Evolutionary conservation across 768 basidiomycete species (phyloP).

Genomic region (Sporobolomyces phaffii): DNA sequence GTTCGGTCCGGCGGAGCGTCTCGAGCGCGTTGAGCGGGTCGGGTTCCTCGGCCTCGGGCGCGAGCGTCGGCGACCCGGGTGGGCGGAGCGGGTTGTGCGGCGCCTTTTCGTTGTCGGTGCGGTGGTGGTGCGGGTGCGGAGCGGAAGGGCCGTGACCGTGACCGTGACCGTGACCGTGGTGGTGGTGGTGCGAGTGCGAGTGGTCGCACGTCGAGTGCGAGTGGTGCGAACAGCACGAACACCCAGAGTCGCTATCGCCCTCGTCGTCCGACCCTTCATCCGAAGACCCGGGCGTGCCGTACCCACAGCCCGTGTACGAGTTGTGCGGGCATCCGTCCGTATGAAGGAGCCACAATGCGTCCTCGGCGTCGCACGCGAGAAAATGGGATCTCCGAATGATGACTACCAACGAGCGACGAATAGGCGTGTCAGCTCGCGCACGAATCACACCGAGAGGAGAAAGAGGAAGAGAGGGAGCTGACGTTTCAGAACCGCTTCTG

Average conservation of each 20-base stretch:
- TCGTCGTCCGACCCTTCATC: slow-evolving; percentile 1
- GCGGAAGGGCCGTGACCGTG: too few species aligned
- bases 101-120: slow-evolving; percentile 1
- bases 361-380: slow-evolving; percentile 34
- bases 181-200: not conserved
- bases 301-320: not conserved
- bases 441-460: not conserved
- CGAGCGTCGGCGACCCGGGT: slow-evolving; percentile 33
- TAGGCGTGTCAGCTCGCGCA: not conserved
- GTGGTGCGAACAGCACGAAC: slow-evolving; percentile 20
- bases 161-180: not conserved
- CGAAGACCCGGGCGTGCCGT: not conserved
- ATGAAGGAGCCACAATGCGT: slow-evolving; percentile 33
- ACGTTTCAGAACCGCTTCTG: slow-evolving; percentile 31
- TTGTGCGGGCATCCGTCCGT: slow-evolving; percentile 17
- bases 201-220: slow-evolving; percentile 4
- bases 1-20: slow-evolving; percentile 27
- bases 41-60: slow-evolving; percentile 28
- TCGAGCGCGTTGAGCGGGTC: slow-evolving; percentile 34
- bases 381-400: slow-evolving; percentile 30
- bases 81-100: slow-evolving; percentile 32
- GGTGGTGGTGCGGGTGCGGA: not conserved
- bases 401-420: slow-evolving; percentile 3
- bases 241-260: not conserved
- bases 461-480: not conserved